A percentile compares a stretch with the other conserved stretches of the same genome.
These are phyloP conservation scores for Emiliania huxleyi DNA, from an alignment of 78 protist species.

Conservation along the genomic window DNA sequence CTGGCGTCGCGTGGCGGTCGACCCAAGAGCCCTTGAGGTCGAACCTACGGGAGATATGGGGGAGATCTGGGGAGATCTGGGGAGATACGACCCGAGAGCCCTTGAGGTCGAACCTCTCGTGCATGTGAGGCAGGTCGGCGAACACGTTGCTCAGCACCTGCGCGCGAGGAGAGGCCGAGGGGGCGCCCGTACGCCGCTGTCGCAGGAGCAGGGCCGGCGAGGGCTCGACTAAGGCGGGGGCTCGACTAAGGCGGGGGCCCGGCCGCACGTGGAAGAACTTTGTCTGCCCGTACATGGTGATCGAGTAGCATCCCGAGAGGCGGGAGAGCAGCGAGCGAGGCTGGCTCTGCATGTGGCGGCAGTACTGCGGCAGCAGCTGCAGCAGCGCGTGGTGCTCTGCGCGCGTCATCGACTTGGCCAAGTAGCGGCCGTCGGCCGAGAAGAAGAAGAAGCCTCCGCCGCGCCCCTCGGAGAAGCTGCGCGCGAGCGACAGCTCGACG, in stretches of 20 bases:
- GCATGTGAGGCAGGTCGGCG: background rate
- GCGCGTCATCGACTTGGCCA: background rate
- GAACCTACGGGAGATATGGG: background rate
- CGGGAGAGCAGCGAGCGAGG: background rate
- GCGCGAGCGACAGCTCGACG: background rate
- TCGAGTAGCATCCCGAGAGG: background rate
- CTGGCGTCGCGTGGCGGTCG: background rate
- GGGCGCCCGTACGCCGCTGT: too few relatives aligned
- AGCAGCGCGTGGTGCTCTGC: background rate
- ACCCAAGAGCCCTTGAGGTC: background rate
- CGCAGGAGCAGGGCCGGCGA: too few relatives aligned
- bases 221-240: too few relatives aligned
- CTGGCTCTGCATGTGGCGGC: background rate
- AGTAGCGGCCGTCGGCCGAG: background rate
- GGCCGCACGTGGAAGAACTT: too few relatives aligned
- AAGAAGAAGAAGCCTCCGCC: slow-evolving; percentile 22
- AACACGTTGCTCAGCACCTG: background rate
- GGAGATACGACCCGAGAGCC: background rate
- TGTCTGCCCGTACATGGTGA: background rate
- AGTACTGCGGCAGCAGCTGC: background rate
- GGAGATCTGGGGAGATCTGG: background rate
- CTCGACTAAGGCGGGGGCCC: too few relatives aligned
- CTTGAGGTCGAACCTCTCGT: background rate
- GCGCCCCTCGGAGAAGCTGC: background rate
- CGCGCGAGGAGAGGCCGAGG: too few relatives aligned